Evolutionary conservation across 148 eudicot species (phyloP).

Genomic region (Fagopyrum tataricum): DNA sequence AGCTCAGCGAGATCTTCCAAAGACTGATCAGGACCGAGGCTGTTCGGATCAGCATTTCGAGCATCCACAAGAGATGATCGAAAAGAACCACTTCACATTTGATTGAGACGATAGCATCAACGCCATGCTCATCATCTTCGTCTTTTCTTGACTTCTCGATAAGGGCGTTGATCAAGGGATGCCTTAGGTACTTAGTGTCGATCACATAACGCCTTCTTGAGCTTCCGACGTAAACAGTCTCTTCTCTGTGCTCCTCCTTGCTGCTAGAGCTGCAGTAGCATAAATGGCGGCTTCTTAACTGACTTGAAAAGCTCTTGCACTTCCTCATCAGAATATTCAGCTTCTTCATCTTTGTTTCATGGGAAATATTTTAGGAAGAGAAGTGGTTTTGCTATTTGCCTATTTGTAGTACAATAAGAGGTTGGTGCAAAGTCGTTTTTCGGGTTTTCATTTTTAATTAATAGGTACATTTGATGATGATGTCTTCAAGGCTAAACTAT

Average conservation of each 20-base stretch:
- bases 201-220: constrained; percentile 55
- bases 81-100: constrained; percentile 83
- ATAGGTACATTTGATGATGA: background rate
- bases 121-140: background rate
- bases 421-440: constrained; percentile 2
- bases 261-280: constrained; percentile 38
- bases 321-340: constrained; percentile 46
- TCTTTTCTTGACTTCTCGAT: constrained; percentile 41
- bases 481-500: background rate
- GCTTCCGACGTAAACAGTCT: constrained; percentile 60
- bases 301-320: constrained; percentile 68
- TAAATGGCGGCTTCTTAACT: constrained; percentile 36
- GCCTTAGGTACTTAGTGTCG: constrained; percentile 44
- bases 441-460: background rate
- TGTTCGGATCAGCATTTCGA: constrained; percentile 58
- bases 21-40: constrained; percentile 35
- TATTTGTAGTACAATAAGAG: constrained; percentile 3
- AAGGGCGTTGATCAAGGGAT: constrained; percentile 61
- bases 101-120: constrained; percentile 20
- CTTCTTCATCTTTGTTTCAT: constrained; percentile 41
- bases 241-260: constrained; percentile 18
- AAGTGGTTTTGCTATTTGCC: background rate
- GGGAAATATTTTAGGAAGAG: background rate
- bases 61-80: constrained; percentile 84
- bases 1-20: constrained; percentile 66